Conservation (phyloP, 1,284 basidiomycete species). For the Rhodotorula sp. region DNA sequence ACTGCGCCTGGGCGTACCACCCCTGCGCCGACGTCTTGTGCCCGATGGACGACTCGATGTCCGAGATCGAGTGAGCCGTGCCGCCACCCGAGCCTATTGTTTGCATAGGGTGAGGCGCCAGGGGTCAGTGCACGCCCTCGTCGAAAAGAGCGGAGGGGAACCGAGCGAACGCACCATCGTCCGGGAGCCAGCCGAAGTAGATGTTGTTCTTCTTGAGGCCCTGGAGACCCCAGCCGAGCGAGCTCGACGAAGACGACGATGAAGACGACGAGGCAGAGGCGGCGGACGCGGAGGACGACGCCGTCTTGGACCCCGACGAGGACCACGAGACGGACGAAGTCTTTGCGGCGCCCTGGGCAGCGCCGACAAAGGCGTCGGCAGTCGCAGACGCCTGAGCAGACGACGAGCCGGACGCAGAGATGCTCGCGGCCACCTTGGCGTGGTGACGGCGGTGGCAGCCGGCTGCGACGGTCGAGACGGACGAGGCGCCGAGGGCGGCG, state of each 20-base stretch:
- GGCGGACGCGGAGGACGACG: constrained; percentile 10
- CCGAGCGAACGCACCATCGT: constrained; percentile 39
- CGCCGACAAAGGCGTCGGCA: neutral
- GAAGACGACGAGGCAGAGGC: constrained; percentile 18
- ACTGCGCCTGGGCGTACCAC: constrained; percentile 51
- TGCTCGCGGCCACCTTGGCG: constrained; percentile 1
- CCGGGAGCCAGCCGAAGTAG: constrained; percentile 45
- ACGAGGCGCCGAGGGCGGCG: constrained; percentile 18
- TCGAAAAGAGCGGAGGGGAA: neutral
- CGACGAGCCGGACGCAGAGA: constrained; percentile 11
- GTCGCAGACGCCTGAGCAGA: constrained; percentile 9
- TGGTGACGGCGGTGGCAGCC: constrained; percentile 35
- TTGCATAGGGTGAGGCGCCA: neutral
- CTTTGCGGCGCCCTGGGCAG: constrained; percentile 5
- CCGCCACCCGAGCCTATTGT: constrained; percentile 47
- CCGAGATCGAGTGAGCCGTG: constrained; percentile 44
- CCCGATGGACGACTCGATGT: constrained; percentile 46
- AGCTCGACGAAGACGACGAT: constrained; percentile 13
- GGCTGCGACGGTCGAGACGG: constrained; percentile 16
- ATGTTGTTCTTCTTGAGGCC: constrained; percentile 45
- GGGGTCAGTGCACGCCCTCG: constrained; percentile 7
- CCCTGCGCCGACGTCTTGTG: constrained; percentile 40
- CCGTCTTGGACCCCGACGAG: constrained; percentile 5
- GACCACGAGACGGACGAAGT: neutral
- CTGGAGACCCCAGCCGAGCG: constrained; percentile 26